Conservation (phyloP, 2,329 filamentous ascomycete genomes). For the Nakataea oryzae region DNA sequence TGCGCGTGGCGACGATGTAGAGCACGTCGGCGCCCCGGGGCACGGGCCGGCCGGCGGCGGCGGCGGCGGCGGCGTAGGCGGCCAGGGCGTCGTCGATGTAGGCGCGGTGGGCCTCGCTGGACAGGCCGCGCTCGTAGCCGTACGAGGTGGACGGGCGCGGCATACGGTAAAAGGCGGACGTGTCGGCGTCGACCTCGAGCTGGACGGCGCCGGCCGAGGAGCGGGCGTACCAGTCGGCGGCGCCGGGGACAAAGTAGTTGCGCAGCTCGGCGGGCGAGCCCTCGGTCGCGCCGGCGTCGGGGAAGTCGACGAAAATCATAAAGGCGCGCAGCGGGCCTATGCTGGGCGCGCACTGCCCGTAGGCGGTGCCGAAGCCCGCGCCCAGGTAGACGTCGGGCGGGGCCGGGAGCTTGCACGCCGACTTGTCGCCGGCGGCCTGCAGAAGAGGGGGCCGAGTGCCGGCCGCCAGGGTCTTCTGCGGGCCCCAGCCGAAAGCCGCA, state of each 20-base stretch:
- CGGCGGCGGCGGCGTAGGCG: slow-evolving; percentile 8
- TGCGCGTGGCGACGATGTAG: slow-evolving; percentile 17
- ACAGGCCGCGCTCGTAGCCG: slow-evolving; percentile 16
- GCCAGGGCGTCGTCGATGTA: slow-evolving; percentile 20
- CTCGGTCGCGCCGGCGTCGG: slow-evolving; percentile 13
- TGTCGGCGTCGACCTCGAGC: slow-evolving; percentile 13
- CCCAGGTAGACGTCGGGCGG: slow-evolving; percentile 16
- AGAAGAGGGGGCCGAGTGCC: too few relatives aligned
- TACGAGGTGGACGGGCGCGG: slow-evolving; percentile 12
- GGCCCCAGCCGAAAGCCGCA: too few relatives aligned
- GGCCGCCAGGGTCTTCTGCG: too few relatives aligned
- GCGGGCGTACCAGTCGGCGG: slow-evolving; percentile 6
- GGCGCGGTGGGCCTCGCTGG: slow-evolving; percentile 12
- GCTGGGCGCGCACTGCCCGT: slow-evolving; percentile 18
- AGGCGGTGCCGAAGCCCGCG: slow-evolving; percentile 16
- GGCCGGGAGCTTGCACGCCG: slow-evolving; percentile 15
- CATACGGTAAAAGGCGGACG: slow-evolving; percentile 16
- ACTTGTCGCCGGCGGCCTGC: neutral
- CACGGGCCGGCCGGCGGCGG: slow-evolving; percentile 5
- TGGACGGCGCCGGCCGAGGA: slow-evolving; percentile 9
- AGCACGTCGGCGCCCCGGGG: slow-evolving; percentile 15
- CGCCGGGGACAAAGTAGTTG: slow-evolving; percentile 14
- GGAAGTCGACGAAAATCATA: slow-evolving; percentile 27
- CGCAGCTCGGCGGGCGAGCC: slow-evolving; percentile 11
- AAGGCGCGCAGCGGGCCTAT: slow-evolving; percentile 17